A percentile compares a stretch with the other conserved stretches of the same genome.
phyloP scores from a whole-genome alignment of 2,329 filamentous ascomycete species.

The Trichoderma sp. region DNA sequence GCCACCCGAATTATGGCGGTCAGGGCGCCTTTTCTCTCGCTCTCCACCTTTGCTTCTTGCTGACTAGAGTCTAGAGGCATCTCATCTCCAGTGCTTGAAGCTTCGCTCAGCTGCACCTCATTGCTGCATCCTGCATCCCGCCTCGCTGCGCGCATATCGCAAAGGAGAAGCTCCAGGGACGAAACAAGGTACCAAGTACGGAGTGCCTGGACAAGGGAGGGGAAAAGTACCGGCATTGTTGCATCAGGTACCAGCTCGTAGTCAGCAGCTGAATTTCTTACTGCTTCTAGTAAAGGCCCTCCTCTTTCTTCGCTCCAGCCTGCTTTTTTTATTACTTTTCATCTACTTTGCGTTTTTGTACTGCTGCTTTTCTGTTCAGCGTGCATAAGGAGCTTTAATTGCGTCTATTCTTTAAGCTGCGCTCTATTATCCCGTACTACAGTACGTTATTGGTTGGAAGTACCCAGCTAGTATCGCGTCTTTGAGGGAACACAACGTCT shows the following conservation, averaged over 20 bases:
- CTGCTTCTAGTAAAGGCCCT: constrained; percentile 4
- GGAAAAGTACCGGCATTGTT: not conserved
- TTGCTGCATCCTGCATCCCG: constrained; percentile 17
- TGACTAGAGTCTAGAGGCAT: not conserved
- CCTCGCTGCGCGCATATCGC: constrained; percentile 5
- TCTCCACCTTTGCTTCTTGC: not conserved
- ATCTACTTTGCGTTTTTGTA: not conserved
- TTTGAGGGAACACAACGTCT: not conserved
- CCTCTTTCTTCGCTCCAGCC: not conserved
- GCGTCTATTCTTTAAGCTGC: not conserved
- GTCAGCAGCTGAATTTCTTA: not conserved
- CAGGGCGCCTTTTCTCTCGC: constrained; percentile 10
- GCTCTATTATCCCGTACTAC: not conserved
- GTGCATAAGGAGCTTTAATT: not conserved
- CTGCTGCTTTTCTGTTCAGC: not conserved
- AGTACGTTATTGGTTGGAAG: too few species aligned
- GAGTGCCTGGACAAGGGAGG: not conserved
- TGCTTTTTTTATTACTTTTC: not conserved
- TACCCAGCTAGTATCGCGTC: not conserved
- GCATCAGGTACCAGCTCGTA: not conserved
- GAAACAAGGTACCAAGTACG: not conserved
- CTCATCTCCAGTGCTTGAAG: not conserved
- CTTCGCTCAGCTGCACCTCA: constrained; percentile 20
- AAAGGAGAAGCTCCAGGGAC: constrained; percentile 1
- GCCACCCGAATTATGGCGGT: constrained; percentile 35